Evolutionary conservation across 805 yeast genomes (phyloP).

Genomic region (Hanseniaspora thailandica): DNA sequence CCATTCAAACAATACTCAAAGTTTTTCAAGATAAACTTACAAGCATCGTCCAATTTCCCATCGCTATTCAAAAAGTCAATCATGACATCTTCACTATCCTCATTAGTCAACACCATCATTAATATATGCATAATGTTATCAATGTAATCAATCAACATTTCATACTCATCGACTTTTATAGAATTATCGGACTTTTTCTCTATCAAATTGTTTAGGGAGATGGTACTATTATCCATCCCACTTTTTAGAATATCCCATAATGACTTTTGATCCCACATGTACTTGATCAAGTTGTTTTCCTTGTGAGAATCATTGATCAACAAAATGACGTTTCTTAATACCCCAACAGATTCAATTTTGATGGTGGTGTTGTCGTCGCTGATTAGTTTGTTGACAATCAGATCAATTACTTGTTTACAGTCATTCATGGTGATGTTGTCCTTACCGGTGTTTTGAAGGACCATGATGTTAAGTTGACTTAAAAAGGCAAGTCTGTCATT

Average conservation of each 20-base stretch:
- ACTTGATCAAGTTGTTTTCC: slow-evolving; percentile 69
- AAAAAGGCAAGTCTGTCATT: slow-evolving; percentile 44
- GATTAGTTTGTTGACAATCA: slow-evolving; percentile 50
- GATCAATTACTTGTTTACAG: slow-evolving; percentile 39
- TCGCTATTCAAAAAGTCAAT: slow-evolving; percentile 16
- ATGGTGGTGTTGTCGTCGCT: slow-evolving; percentile 63
- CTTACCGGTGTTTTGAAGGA: slow-evolving; percentile 13
- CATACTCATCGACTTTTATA: slow-evolving; percentile 32
- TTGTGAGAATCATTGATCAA: slow-evolving; percentile 5
- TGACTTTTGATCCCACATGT: slow-evolving; percentile 58
- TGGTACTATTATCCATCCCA: slow-evolving; percentile 40
- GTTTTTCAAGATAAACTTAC: slow-evolving; percentile 14
- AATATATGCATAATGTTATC: slow-evolving; percentile 60
- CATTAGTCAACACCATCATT: slow-evolving; percentile 44
- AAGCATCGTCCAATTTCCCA: slow-evolving; percentile 20
- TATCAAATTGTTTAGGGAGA: slow-evolving; percentile 31
- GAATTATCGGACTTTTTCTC: slow-evolving; percentile 20
- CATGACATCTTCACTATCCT: slow-evolving; percentile 20
- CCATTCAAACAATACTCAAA: slow-evolving; percentile 13
- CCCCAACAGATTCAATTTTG: slow-evolving; percentile 68
- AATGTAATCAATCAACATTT: slow-evolving; percentile 49
- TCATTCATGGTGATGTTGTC: not conserved
- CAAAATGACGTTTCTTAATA: slow-evolving; percentile 64
- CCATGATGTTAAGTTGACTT: slow-evolving; percentile 6
- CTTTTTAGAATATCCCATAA: slow-evolving; percentile 53